phyloP scores from a whole-genome alignment of 495 filamentous ascomycete species.

The Annulohypoxylon maeteangense region DNA sequence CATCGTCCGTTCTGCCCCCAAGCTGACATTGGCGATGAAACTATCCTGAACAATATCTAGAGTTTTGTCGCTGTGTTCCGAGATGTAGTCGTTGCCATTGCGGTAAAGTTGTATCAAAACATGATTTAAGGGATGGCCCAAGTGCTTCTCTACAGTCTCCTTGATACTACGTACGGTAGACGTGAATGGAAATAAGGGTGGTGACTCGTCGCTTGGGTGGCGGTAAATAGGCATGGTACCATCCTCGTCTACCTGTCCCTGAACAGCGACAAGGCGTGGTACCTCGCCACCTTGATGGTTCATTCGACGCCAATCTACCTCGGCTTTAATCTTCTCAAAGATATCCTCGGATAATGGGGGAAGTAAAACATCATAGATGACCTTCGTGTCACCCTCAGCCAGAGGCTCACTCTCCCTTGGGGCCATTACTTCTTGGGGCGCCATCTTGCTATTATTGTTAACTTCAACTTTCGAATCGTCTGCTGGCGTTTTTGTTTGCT shows the following conservation, averaged over 20 bases:
- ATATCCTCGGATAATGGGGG: constrained; percentile 61
- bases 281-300: constrained; percentile 91
- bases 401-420: constrained; percentile 46
- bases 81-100: constrained; percentile 90
- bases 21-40: constrained; percentile 89
- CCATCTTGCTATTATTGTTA: constrained; percentile 42
- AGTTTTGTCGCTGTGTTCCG: constrained; percentile 97
- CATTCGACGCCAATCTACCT: constrained; percentile 93
- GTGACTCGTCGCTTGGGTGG: constrained; percentile 91
- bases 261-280: constrained; percentile 91
- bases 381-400: constrained; percentile 81
- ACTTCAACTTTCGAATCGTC: constrained; percentile 25
- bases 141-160: constrained; percentile 68
- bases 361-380: constrained; percentile 75
- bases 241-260: constrained; percentile 76
- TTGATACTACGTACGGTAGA: constrained; percentile 75
- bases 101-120: constrained; percentile 94
- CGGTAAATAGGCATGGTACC: constrained; percentile 91
- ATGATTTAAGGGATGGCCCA: constrained; percentile 90
- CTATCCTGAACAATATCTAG: constrained; percentile 85
- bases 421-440: constrained; percentile 15
- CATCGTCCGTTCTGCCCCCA: constrained; percentile 94
- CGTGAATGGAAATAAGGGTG: constrained; percentile 79
- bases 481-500: constrained; percentile 12
- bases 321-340: constrained; percentile 76